A percentile compares a stretch with the other conserved stretches of the same genome.
phyloP scores from a whole-genome alignment of 164 flowering plant genomes.

The Umbellularia californica region DNA sequence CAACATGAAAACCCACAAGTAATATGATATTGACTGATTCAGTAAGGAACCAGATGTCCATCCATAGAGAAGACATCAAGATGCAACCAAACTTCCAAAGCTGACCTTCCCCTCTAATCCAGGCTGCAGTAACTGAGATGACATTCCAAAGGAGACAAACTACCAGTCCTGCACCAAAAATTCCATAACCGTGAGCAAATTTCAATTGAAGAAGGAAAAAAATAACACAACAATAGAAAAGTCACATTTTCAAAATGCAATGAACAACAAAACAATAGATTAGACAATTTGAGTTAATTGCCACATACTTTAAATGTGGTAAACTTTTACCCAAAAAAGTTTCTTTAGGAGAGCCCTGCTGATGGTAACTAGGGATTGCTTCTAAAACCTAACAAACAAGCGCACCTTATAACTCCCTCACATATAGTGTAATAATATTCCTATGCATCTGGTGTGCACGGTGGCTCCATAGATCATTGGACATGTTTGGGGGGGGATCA shows the following conservation, averaged over 20 bases:
- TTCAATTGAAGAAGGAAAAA: too few species aligned
- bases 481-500: too few species aligned
- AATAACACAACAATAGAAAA: too few species aligned
- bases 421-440: too few species aligned
- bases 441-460: too few species aligned
- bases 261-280: too few species aligned
- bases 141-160: constrained; percentile 82
- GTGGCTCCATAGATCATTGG: too few species aligned
- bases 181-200: background rate
- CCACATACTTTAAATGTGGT: background rate
- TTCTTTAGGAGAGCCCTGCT: background rate
- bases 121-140: constrained; percentile 79
- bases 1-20: background rate
- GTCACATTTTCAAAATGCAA: too few species aligned
- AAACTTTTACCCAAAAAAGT: background rate
- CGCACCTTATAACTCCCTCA: too few species aligned
- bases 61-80: background rate
- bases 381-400: too few species aligned
- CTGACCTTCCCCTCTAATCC: constrained; percentile 88
- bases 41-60: background rate
- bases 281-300: too few species aligned
- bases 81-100: constrained; percentile 4
- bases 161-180: constrained; percentile 23
- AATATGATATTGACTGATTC: background rate
- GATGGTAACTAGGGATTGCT: background rate